Conservation (phyloP, 129 eudicot genomes). For the Calendula officinalis region DNA sequence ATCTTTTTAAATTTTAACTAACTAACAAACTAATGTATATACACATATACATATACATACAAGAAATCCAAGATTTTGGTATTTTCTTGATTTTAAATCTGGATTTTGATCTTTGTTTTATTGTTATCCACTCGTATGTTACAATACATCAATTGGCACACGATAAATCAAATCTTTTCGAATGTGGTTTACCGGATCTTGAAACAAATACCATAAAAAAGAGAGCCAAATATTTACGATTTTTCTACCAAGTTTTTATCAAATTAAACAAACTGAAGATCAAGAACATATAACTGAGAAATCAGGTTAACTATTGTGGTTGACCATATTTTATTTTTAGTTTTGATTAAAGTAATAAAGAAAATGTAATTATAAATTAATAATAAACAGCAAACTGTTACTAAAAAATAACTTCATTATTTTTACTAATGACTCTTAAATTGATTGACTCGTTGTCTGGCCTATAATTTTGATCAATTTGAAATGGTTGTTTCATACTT, state of each 20-base stretch:
- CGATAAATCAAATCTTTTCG: not conserved
- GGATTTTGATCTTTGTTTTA: not conserved
- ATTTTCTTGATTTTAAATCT: not conserved
- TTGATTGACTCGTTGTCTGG: constrained; percentile 28
- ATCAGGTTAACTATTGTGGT: not conserved
- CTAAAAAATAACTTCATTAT: no score
- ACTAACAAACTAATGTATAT: constrained; percentile 11
- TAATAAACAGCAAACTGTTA: not conserved
- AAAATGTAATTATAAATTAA: not conserved
- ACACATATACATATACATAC: not conserved
- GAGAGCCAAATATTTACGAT: constrained; percentile 1
- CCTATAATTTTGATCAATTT: constrained; percentile 24
- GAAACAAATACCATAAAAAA: not conserved
- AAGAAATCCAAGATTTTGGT: constrained; percentile 13
- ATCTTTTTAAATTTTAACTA: not conserved
- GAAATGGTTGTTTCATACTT: constrained; percentile 20
- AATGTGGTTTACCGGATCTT: constrained; percentile 5
- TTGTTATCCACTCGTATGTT: not conserved
- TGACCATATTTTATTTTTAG: not conserved
- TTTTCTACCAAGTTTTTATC: not conserved
- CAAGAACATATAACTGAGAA: constrained; percentile 2
- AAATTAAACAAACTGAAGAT: not conserved
- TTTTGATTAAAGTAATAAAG: constrained; percentile 1
- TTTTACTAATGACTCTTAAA: not conserved
- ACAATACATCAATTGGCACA: not conserved